A percentile compares a stretch with the other conserved stretches of the same genome.
Evolutionary conservation across 352 stramenopile genomes (phyloP).

Genomic region (Discostella stelligera): DNA sequence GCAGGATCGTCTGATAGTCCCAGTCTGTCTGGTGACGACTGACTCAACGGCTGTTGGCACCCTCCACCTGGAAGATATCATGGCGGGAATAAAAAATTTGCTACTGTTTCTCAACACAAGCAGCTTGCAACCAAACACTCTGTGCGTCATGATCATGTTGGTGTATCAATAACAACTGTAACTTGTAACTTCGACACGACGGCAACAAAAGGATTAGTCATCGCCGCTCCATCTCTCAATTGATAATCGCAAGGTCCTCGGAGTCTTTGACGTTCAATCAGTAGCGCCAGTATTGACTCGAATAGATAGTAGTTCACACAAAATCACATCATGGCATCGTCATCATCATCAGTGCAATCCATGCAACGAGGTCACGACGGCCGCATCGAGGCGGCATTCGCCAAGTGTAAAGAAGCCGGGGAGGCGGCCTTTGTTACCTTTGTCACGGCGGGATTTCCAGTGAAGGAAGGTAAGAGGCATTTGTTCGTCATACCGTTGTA

Average conservation of each 20-base stretch:
- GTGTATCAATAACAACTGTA: no score
- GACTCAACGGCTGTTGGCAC: no score
- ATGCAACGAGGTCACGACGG: conserved; percentile 48
- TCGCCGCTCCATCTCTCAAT: no score
- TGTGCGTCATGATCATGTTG: not conserved
- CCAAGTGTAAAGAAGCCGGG: conserved; percentile 66
- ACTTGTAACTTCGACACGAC: no score
- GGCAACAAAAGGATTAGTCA: no score
- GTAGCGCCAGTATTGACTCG: no score
- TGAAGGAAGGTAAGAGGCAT: conserved; percentile 80
- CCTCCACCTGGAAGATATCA: not conserved
- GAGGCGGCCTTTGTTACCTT: conserved; percentile 95
- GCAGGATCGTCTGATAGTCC: no score
- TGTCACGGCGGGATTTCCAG: conserved; percentile 93
- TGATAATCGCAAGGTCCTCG: no score
- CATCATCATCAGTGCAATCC: conserved; percentile 11
- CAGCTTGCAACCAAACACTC: not conserved
- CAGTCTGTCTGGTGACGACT: no score
- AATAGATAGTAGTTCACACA: no score
- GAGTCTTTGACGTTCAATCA: no score
- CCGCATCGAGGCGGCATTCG: conserved; percentile 79
- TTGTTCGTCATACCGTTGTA: not conserved
- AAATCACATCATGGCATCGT: conserved; percentile 7
- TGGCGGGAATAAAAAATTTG: not conserved
- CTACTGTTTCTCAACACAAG: not conserved